Conservation (phyloP, 306 rosid genomes). For the Boehmeria nivea region DNA sequence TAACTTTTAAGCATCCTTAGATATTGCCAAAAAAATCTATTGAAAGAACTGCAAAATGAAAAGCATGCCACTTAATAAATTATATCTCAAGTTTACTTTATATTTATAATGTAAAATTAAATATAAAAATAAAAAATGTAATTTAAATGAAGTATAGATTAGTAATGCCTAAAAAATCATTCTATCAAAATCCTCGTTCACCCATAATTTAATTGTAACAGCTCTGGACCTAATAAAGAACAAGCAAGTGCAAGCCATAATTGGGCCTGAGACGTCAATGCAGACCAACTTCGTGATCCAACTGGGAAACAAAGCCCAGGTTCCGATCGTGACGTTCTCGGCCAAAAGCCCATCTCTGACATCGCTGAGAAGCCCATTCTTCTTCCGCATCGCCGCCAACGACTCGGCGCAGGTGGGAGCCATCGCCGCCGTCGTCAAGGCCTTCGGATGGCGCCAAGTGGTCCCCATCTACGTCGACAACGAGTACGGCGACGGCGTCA, state of each 20-base stretch:
- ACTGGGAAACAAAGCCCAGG: constrained; percentile 21
- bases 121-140: too few relatives aligned
- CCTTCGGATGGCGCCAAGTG: constrained; percentile 48
- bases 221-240: constrained; percentile 15
- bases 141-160: too few relatives aligned
- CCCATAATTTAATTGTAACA: neutral
- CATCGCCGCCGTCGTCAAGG: constrained; percentile 25
- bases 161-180: too few relatives aligned
- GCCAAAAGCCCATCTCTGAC: constrained; percentile 51
- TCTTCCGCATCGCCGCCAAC: constrained; percentile 31
- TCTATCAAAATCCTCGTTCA: too few relatives aligned
- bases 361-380: constrained; percentile 32
- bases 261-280: constrained; percentile 21
- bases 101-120: too few relatives aligned
- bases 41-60: too few relatives aligned
- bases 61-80: too few relatives aligned
- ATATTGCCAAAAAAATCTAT: too few relatives aligned
- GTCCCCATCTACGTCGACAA: constrained; percentile 45
- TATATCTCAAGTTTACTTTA: too few relatives aligned
- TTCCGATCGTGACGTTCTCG: constrained; percentile 39
- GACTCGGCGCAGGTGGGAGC: constrained; percentile 39
- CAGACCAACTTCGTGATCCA: constrained; percentile 18
- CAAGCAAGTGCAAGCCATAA: constrained; percentile 20
- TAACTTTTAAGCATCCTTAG: too few relatives aligned
- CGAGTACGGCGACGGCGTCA: constrained; percentile 33